Percentiles rank a stretch among this genome's conserved stretches.
Conservation (phyloP, 2,329 filamentous ascomycete species). For the Furcasterigmium sp. region DNA sequence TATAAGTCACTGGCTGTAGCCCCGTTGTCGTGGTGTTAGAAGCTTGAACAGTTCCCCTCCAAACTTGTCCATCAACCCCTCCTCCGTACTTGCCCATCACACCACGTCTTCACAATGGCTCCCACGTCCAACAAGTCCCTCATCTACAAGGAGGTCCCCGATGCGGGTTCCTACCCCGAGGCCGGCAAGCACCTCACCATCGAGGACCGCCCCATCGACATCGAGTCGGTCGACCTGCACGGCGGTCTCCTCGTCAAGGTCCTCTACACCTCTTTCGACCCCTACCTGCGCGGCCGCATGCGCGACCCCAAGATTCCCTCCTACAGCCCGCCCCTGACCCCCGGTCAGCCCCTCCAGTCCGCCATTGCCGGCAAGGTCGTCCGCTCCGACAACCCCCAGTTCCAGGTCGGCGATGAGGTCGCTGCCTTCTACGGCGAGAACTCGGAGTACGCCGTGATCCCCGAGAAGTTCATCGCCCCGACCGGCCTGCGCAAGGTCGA, state of each 20-base stretch:
- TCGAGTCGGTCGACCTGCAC: slow-evolving; percentile 50
- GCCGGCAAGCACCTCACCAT: slow-evolving; percentile 65
- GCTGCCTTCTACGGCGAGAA: slow-evolving; percentile 43
- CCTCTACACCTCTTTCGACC: slow-evolving; percentile 73
- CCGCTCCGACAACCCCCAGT: slow-evolving; percentile 55
- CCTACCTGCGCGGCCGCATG: slow-evolving; percentile 81
- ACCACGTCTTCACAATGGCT: slow-evolving; percentile 20
- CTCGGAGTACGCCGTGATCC: slow-evolving; percentile 56
- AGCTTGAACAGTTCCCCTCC: too few relatives aligned
- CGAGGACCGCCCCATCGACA: slow-evolving; percentile 63
- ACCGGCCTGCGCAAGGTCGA: slow-evolving; percentile 34
- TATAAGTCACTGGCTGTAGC: too few relatives aligned
- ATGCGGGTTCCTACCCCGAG: slow-evolving; percentile 53
- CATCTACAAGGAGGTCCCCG: slow-evolving; percentile 66
- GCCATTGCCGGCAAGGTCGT: slow-evolving; percentile 61
- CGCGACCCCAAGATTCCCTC: slow-evolving; percentile 58
- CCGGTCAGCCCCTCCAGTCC: slow-evolving; percentile 62
- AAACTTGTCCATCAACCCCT: too few relatives aligned
- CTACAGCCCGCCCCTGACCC: slow-evolving; percentile 58
- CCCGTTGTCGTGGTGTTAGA: too few relatives aligned
- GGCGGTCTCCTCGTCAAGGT: slow-evolving; percentile 67
- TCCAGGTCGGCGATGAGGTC: slow-evolving; percentile 44
- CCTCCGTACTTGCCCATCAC: too few relatives aligned
- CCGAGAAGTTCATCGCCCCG: slow-evolving; percentile 6
- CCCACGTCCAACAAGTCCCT: slow-evolving; percentile 65